phyloP scores from a whole-genome alignment of 805 yeast species.

The Sugiyamaella chiloensis region DNA sequence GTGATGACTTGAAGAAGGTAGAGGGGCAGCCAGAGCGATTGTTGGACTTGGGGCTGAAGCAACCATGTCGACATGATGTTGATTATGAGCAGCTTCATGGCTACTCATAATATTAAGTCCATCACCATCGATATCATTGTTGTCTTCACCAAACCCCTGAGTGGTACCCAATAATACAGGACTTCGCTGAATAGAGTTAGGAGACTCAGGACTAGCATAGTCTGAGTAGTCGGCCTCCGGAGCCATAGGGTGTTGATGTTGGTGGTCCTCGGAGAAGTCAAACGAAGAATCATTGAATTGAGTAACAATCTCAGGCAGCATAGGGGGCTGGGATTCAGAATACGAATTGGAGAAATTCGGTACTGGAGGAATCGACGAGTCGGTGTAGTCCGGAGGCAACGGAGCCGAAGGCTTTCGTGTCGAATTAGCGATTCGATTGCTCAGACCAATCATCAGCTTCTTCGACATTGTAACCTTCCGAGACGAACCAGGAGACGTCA shows the following conservation, averaged over 20 bases:
- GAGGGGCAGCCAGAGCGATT: not conserved
- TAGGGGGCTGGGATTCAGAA: not conserved
- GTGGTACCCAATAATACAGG: conserved; percentile 8
- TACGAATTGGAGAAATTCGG: not conserved
- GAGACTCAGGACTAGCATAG: conserved; percentile 2
- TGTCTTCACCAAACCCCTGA: conserved; percentile 3
- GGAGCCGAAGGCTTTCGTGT: conserved; percentile 5
- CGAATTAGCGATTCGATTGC: conserved; percentile 10
- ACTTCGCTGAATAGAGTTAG: conserved; percentile 11
- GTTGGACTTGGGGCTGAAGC: no score
- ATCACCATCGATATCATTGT: not conserved
- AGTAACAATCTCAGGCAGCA: not conserved
- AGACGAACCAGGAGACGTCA: not conserved
- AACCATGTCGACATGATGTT: no score
- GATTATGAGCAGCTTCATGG: not conserved
- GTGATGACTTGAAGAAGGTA: not conserved
- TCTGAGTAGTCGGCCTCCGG: not conserved
- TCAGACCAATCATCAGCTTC: conserved; percentile 12
- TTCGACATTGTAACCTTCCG: conserved; percentile 5
- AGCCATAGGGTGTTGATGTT: no score
- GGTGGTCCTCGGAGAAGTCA: not conserved
- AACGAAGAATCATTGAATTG: not conserved
- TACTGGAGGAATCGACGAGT: not conserved
- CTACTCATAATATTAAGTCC: not conserved
- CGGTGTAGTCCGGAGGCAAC: not conserved